Base-by-base conservation (phyloP, 768 basidiomycete genomes). In the Suillus subaureus region DNA sequence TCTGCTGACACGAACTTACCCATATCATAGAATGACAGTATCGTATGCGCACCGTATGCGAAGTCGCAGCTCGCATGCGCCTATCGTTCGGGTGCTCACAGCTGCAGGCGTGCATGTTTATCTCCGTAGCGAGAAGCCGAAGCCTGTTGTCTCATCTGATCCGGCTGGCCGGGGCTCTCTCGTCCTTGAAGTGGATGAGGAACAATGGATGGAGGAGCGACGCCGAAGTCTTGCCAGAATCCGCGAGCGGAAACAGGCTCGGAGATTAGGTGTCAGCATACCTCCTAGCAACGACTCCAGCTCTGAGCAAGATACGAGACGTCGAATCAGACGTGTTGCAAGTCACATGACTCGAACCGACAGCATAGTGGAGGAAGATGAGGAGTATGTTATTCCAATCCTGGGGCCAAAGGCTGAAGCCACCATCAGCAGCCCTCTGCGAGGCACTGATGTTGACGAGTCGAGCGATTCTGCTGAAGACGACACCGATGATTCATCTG, bases 11-110 rank as follows among this genome's bases (percentile, higher is more conserved):
- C 61, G 65, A 37, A 70, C 23, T 62, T 6, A 67, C 62, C 52
- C 26, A 35, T 31, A 16, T 42, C 28, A 35, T 67, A 90, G 92
- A 9, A 74, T 91, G 68, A 83, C 80, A 12, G 92, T 89, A 69
- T 78, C 83, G 8, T 97, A 85, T 72, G 90, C 92, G 0, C 94
- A 96, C 78, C 88, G 94, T 7, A 97, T 97, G 95, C 88, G 84
- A 55, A 87, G 79, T 16, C 82, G 92, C 2, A 85, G 88, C 52
- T 86, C 85, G 5, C 95, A 97, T 69, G 87, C 88, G 0, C 87
- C 92, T 1, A 89, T 97, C 61, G 74, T 80, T 60, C 85, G 85
- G 39, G 87, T 94, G 21, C 84, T 95, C 45, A 78, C 82, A 42
- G 85, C 86, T 4, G 90, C 92, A 0, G 88, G 89, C 1, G 74